A percentile compares a stretch with the other conserved stretches of the same genome.
These are phyloP conservation scores for Ambrosiella beaveri DNA, from an alignment of 2,329 filamentous ascomycete genomes.

Conservation along the genomic window DNA sequence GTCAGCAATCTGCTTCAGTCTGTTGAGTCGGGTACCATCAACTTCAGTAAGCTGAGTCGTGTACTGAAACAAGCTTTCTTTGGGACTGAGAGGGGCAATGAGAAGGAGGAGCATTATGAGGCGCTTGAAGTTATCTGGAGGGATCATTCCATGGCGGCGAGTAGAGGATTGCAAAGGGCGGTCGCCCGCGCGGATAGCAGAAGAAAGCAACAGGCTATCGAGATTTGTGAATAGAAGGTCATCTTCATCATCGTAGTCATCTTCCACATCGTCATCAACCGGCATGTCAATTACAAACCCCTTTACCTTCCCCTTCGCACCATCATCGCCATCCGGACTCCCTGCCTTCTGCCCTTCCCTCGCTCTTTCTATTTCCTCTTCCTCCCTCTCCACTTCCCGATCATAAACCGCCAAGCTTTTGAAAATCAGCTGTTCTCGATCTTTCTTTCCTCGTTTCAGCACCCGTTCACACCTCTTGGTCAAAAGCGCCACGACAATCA, in stretches of 20 bases:
- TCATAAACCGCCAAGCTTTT: conserved; percentile 57
- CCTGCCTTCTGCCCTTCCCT: background rate
- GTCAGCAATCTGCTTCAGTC: conserved; percentile 44
- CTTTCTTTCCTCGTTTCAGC: conserved; percentile 37
- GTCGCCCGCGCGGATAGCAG: conserved; percentile 38
- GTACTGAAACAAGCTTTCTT: conserved; percentile 47
- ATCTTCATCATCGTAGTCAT: conserved; percentile 28
- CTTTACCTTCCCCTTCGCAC: conserved; percentile 1
- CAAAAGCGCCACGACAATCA: conserved; percentile 57
- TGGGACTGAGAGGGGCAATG: conserved; percentile 44
- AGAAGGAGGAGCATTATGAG: conserved; percentile 54
- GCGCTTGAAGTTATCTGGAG: conserved; percentile 54
- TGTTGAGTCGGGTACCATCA: conserved; percentile 25
- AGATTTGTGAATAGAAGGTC: conserved; percentile 51
- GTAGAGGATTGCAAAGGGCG: conserved; percentile 11
- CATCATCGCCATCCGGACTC: background rate
- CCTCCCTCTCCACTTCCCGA: conserved; percentile 19
- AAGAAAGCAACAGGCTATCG: conserved; percentile 47
- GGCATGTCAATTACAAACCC: conserved; percentile 32
- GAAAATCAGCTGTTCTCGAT: conserved; percentile 49
- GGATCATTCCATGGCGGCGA: conserved; percentile 50
- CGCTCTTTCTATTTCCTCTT: conserved; percentile 14
- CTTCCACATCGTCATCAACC: conserved; percentile 24
- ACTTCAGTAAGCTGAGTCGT: conserved; percentile 36
- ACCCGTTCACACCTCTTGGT: conserved; percentile 52